Conservation (phyloP, 2,329 filamentous ascomycete species). For the Furcasterigmium sp. region DNA sequence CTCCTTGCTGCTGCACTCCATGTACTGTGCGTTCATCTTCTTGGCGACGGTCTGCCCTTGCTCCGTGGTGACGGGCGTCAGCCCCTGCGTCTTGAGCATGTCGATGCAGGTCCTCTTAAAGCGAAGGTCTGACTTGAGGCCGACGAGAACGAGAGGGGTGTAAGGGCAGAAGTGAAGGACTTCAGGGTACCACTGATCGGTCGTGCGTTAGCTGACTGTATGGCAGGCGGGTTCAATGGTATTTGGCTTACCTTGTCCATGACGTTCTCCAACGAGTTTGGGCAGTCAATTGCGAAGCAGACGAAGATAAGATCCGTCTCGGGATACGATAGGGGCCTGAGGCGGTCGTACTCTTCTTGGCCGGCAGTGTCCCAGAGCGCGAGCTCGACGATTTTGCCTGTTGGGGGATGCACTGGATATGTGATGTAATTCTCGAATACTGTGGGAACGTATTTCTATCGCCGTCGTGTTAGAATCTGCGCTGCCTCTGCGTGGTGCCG, state of each 20-base stretch:
- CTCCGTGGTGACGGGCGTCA: conserved; percentile 88
- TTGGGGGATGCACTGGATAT: conserved; percentile 80
- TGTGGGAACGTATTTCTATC: conserved; percentile 97
- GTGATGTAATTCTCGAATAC: conserved; percentile 99
- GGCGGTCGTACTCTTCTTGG: conserved; percentile 96
- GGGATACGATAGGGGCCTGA: conserved; percentile 93
- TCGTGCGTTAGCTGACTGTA: conserved; percentile 14
- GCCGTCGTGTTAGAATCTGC: background rate
- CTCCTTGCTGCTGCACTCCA: conserved; percentile 98
- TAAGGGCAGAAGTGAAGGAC: conserved; percentile 98
- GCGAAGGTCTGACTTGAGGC: conserved; percentile 94
- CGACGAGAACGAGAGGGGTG: conserved; percentile 90
- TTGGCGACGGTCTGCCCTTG: conserved; percentile 83
- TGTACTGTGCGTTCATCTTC: conserved; percentile 93
- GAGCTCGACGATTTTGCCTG: conserved; percentile 91
- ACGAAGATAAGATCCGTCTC: conserved; percentile 98
- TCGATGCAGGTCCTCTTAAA: conserved; percentile 96
- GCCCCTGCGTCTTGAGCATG: conserved; percentile 94
- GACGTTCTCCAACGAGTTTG: conserved; percentile 96
- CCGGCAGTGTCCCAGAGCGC: conserved; percentile 98
- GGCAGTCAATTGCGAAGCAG: conserved; percentile 98
- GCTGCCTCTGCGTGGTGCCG: background rate
- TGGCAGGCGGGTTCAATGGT: conserved; percentile 2
- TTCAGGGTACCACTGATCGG: conserved; percentile 88
- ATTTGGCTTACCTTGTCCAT: conserved; percentile 88